Percentiles rank a stretch among this genome's conserved stretches.
Conservation (phyloP, 2,329 filamentous ascomycete genomes). For the Colletotrichum horii region DNA sequence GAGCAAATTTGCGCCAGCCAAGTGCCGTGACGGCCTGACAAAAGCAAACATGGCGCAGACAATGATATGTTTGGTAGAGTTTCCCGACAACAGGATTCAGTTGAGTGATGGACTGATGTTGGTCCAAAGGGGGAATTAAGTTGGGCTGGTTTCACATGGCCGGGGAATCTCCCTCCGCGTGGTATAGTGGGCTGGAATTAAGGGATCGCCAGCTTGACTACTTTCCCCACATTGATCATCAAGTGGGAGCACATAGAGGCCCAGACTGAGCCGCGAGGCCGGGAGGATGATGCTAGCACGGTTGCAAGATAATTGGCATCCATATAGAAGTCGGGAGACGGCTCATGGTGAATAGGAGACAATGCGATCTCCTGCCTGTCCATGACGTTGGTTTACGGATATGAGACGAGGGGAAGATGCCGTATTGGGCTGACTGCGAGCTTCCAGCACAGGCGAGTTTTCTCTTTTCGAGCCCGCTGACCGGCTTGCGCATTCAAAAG, state of each 20-base stretch:
- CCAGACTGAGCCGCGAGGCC: background rate
- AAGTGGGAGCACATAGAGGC: background rate
- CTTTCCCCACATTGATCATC: conserved; percentile 7
- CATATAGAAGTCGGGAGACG: background rate
- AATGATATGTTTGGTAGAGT: background rate
- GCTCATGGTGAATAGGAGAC: background rate
- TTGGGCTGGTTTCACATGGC: conserved; percentile 7
- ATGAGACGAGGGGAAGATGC: background rate
- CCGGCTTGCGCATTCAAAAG: background rate
- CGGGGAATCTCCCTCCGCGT: conserved; percentile 15
- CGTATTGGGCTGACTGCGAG: background rate
- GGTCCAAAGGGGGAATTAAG: background rate
- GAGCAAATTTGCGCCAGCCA: background rate
- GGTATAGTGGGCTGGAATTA: conserved; percentile 10
- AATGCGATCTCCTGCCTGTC: background rate
- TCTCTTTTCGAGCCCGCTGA: background rate
- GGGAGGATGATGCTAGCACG: background rate
- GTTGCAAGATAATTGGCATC: background rate
- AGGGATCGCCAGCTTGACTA: background rate
- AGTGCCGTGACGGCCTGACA: background rate
- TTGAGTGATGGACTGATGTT: background rate
- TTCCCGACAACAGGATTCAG: background rate
- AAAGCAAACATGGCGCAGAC: background rate
- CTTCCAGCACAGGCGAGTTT: background rate
- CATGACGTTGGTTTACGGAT: background rate